A percentile compares a stretch with the other conserved stretches of the same genome.
Evolutionary conservation across 2,329 filamentous ascomycete genomes (phyloP).

Genomic region (Aspergillus candidus): DNA sequence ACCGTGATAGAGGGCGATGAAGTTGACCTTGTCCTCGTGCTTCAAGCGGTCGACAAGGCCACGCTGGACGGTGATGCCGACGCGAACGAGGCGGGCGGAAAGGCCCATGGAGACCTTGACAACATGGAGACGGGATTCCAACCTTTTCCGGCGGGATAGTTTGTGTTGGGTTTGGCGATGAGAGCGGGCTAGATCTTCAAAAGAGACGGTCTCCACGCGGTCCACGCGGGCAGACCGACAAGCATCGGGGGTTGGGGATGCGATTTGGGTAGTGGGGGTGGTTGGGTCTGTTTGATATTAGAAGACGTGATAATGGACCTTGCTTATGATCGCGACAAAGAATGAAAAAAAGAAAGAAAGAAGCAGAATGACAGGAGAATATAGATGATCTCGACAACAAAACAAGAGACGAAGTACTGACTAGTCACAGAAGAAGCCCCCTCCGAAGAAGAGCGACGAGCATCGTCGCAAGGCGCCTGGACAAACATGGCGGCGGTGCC

Average conservation of each 20-base stretch:
- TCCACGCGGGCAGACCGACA: constrained; percentile 9
- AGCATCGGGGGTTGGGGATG: constrained; percentile 2
- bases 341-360: too few species aligned
- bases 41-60: constrained; percentile 42
- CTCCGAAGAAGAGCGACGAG: constrained; percentile 20
- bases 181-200: constrained; percentile 40
- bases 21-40: constrained; percentile 41
- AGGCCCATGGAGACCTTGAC: constrained; percentile 40
- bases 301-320: neutral
- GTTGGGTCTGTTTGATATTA: neutral
- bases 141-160: constrained; percentile 34
- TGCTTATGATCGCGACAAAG: too few species aligned
- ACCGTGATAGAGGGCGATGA: constrained; percentile 40
- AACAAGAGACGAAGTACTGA: constrained; percentile 19
- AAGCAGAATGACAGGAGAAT: too few species aligned
- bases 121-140: constrained; percentile 36
- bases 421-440: constrained; percentile 29
- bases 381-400: too few species aligned
- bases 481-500: constrained; percentile 40
- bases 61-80: constrained; percentile 37
- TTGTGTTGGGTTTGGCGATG: constrained; percentile 40
- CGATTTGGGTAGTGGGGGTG: neutral
- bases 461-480: constrained; percentile 23
- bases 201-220: constrained; percentile 25
- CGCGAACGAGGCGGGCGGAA: constrained; percentile 38